These are phyloP conservation scores for Claviceps quebecensis DNA, from an alignment of 2,329 filamentous ascomycete species.

Conservation along the genomic window DNA sequence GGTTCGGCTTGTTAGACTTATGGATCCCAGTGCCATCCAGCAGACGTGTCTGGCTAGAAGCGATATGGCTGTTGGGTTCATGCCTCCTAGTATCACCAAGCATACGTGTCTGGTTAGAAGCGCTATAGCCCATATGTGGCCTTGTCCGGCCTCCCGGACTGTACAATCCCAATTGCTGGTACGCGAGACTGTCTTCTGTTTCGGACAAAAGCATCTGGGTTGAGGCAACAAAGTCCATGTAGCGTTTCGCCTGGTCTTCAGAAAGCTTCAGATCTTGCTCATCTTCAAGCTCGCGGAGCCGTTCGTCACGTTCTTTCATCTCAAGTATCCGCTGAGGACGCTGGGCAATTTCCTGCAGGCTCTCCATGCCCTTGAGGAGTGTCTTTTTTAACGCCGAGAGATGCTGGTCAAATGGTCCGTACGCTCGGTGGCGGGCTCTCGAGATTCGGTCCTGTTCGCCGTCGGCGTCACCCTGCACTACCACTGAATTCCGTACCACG, in stretches of 20 bases:
- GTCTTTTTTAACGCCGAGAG: background rate
- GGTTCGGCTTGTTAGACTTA: background rate
- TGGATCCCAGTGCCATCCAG: background rate
- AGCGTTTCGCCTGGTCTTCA: slow-evolving; percentile 3
- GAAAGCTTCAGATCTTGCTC: background rate
- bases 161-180: background rate
- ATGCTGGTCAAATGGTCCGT: background rate
- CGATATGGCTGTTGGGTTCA: no score
- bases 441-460: background rate
- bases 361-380: background rate
- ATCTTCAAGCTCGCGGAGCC: background rate
- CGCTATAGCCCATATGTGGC: no score
- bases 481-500: background rate
- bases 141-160: background rate
- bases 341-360: background rate
- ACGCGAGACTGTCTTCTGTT: background rate
- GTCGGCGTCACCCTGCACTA: background rate
- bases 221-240: slow-evolving; percentile 9
- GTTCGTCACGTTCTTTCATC: background rate
- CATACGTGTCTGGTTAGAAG: background rate
- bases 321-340: background rate
- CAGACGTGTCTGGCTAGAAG: background rate
- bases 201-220: slow-evolving; percentile 5
- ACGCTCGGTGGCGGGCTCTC: background rate
- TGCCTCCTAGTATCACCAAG: background rate